A percentile compares a stretch with the other conserved stretches of the same genome.
phyloP scores from a whole-genome alignment of 2,329 filamentous ascomycete genomes.

The Trichoderma brevicompactum region DNA sequence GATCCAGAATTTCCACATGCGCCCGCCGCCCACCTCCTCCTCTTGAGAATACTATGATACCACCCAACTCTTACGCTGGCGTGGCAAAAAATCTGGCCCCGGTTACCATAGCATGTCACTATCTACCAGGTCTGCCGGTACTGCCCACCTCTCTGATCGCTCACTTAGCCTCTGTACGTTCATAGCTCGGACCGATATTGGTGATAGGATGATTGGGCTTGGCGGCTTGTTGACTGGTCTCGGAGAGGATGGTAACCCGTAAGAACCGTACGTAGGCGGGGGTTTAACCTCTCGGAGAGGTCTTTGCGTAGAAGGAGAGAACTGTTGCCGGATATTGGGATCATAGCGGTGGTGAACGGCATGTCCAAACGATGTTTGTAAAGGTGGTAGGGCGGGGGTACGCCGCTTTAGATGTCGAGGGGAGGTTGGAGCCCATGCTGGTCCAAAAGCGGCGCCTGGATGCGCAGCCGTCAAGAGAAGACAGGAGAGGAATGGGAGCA shows the following conservation, averaged over 20 bases:
- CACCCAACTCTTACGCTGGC: no score
- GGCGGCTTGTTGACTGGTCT: slow-evolving; percentile 34
- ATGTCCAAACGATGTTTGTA: slow-evolving; percentile 33
- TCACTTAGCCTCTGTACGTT: slow-evolving; percentile 29
- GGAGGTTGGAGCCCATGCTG: slow-evolving; percentile 48
- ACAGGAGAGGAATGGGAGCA: slow-evolving; percentile 45
- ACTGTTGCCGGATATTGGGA: slow-evolving; percentile 41
- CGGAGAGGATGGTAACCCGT: slow-evolving; percentile 40
- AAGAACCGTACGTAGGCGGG: slow-evolving; percentile 36
- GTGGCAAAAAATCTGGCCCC: no score
- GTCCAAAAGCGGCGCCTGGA: slow-evolving; percentile 47
- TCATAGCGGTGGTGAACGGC: slow-evolving; percentile 42
- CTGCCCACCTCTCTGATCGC: slow-evolving; percentile 26
- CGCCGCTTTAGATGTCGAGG: slow-evolving; percentile 36
- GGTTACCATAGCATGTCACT: slow-evolving; percentile 33
- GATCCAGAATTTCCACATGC: no score
- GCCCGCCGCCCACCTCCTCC: no score
- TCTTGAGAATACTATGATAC: no score
- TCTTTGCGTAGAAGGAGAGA: slow-evolving; percentile 38
- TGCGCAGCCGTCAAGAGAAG: slow-evolving; percentile 45
- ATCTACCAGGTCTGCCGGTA: slow-evolving; percentile 30
- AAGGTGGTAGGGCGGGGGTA: slow-evolving; percentile 32
- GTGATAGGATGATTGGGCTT: slow-evolving; percentile 32
- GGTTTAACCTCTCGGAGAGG: slow-evolving; percentile 32
- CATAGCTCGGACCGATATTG: slow-evolving; percentile 27